These are phyloP conservation scores for Phytophthora pisi DNA, from an alignment of 352 stramenopile species.

Conservation along the genomic window DNA sequence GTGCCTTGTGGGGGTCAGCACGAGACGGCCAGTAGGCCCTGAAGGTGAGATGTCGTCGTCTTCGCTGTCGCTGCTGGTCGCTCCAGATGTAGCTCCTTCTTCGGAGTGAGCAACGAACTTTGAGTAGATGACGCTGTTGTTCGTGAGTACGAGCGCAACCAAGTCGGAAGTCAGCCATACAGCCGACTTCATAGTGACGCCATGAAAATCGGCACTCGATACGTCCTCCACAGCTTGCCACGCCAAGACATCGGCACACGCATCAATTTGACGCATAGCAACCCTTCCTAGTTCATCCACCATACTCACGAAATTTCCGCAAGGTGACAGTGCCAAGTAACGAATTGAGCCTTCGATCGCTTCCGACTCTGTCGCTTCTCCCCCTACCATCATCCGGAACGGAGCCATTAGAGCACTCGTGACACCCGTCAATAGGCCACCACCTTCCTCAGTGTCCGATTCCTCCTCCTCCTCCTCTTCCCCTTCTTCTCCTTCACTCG, in stretches of 20 bases:
- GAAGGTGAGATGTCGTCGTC: conserved; percentile 8
- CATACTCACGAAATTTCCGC: conserved; percentile 61
- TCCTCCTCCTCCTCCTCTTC: not conserved
- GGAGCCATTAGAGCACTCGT: conserved; percentile 40
- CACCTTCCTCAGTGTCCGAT: conserved; percentile 9
- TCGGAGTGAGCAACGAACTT: conserved; percentile 19
- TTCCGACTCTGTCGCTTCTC: conserved; percentile 14
- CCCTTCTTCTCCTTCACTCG: conserved; percentile 2
- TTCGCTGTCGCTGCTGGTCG: conserved; percentile 19
- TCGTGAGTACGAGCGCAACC: conserved; percentile 28
- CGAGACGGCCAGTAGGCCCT: conserved; percentile 12
- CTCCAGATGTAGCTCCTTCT: conserved; percentile 7
- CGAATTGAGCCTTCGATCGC: conserved; percentile 42
- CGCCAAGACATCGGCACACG: conserved; percentile 56
- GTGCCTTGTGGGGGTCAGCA: conserved; percentile 11
- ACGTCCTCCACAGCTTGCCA: conserved; percentile 52
- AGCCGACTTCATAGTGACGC: conserved; percentile 19
- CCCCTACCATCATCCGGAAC: conserved; percentile 50
- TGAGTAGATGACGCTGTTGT: conserved; percentile 26
- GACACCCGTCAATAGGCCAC: conserved; percentile 28
- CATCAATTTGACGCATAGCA: conserved; percentile 66
- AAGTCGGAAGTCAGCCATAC: conserved; percentile 36
- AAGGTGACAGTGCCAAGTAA: conserved; percentile 51
- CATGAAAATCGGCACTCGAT: not conserved
- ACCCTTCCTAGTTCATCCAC: conserved; percentile 52